These are phyloP conservation scores for Starmerella cellae DNA, from an alignment of 805 yeast species.

Conservation along the genomic window DNA sequence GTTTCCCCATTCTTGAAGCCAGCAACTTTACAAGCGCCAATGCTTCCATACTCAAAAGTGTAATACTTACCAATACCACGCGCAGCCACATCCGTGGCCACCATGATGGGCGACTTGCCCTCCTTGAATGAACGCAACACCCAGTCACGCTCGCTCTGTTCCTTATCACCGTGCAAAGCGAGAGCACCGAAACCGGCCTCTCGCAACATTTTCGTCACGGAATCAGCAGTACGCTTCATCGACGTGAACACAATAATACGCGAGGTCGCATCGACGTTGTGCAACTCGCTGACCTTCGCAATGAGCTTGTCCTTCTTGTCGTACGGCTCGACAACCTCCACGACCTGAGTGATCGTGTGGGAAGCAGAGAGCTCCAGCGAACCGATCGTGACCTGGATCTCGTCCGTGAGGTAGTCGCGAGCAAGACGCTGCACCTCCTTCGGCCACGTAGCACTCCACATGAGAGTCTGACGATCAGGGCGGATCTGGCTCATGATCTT, in stretches of 20 bases:
- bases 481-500: constrained; percentile 95
- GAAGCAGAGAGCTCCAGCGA: constrained; percentile 93
- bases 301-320: constrained; percentile 87
- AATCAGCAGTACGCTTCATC: constrained; percentile 98
- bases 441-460: constrained; percentile 99
- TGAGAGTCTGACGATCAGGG: constrained; percentile 97
- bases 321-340: constrained; percentile 80
- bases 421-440: constrained; percentile 91
- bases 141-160: constrained; percentile 98
- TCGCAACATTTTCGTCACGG: constrained; percentile 78
- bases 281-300: constrained; percentile 71
- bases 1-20: no score
- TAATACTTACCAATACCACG: constrained; percentile 66
- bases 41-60: no score
- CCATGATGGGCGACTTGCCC: constrained; percentile 93
- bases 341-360: constrained; percentile 85
- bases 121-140: constrained; percentile 82
- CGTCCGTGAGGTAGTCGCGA: constrained; percentile 78
- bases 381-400: constrained; percentile 93
- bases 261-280: constrained; percentile 43
- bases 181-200: constrained; percentile 98
- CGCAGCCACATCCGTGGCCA: constrained; percentile 99
- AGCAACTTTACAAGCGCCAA: no score
- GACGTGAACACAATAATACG: constrained; percentile 84
- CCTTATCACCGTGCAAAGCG: constrained; percentile 97